phyloP scores from a whole-genome alignment of 163 green algal species.

The Coccomyxa subellipsoidea region DNA sequence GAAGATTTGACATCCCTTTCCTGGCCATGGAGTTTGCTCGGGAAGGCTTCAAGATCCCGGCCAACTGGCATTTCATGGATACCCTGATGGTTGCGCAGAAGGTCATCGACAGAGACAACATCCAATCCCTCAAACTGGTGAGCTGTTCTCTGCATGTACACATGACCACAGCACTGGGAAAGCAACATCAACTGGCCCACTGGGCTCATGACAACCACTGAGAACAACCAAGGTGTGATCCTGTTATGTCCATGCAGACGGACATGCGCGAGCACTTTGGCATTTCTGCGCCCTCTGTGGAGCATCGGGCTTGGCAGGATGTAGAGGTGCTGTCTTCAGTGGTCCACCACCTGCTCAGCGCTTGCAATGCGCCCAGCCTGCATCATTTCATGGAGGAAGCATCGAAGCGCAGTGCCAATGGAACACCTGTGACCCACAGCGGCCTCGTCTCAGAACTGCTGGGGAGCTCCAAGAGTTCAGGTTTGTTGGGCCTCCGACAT shows the following conservation, averaged over 20 bases:
- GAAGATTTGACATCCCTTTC: slow-evolving; percentile 26
- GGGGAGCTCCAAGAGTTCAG: not conserved
- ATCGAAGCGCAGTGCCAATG: not conserved
- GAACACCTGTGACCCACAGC: not conserved
- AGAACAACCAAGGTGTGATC: not conserved
- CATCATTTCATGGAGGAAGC: not conserved
- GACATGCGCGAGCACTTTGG: slow-evolving; percentile 19
- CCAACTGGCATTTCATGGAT: slow-evolving; percentile 35
- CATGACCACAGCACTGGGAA: not conserved
- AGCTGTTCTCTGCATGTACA: not conserved
- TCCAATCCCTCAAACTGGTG: not conserved
- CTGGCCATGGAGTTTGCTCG: slow-evolving; percentile 8
- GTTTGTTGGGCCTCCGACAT: not conserved
- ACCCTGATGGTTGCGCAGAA: slow-evolving; percentile 23
- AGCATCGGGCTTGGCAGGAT: slow-evolving; percentile 34
- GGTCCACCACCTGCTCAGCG: slow-evolving; percentile 28
- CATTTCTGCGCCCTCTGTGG: not conserved
- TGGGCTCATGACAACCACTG: too few relatives aligned
- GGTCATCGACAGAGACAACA: not conserved
- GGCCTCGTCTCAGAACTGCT: not conserved
- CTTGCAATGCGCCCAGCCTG: not conserved
- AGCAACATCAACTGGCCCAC: too few relatives aligned
- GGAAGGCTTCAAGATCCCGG: slow-evolving; percentile 7
- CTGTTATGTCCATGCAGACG: not conserved
- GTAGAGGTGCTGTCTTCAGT: slow-evolving; percentile 18